Evolutionary conservation across 495 filamentous ascomycete species (phyloP).

Genomic region (Rostrohypoxylon terebratum): DNA sequence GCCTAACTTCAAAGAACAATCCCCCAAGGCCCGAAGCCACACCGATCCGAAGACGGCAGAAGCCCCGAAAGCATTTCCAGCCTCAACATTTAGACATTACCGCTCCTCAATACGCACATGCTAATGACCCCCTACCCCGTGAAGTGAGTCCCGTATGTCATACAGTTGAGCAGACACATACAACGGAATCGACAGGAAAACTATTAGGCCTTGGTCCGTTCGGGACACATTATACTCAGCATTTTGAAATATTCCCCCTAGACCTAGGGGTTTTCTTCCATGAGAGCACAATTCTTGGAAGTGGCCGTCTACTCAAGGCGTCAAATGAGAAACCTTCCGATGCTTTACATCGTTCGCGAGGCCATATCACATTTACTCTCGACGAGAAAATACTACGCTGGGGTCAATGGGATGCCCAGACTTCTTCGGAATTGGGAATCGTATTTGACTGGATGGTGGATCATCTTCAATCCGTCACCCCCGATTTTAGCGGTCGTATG

Average conservation of each 20-base stretch:
- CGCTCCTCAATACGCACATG: slow-evolving; percentile 61
- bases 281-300: slow-evolving; percentile 78
- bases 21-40: slow-evolving; percentile 44
- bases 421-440: slow-evolving; percentile 74
- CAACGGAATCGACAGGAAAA: slow-evolving; percentile 52
- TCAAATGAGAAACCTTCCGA: slow-evolving; percentile 52
- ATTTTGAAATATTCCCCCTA: slow-evolving; percentile 80
- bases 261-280: slow-evolving; percentile 79
- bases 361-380: slow-evolving; percentile 54
- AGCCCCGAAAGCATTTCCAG: slow-evolving; percentile 59
- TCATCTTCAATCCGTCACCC: slow-evolving; percentile 42
- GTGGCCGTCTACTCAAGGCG: slow-evolving; percentile 70
- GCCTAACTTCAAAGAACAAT: slow-evolving; percentile 38
- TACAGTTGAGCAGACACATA: slow-evolving; percentile 33
- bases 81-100: slow-evolving; percentile 66
- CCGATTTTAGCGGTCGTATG: background rate
- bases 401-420: slow-evolving; percentile 75
- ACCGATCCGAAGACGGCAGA: slow-evolving; percentile 45
- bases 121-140: slow-evolving; percentile 60
- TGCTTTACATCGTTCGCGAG: slow-evolving; percentile 45
- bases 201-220: slow-evolving; percentile 68
- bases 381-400: slow-evolving; percentile 68
- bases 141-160: slow-evolving; percentile 32
- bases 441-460: slow-evolving; percentile 68
- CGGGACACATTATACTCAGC: slow-evolving; percentile 75